Conservation (phyloP, 768 basidiomycete species). For the Fibroporia radiculosa region DNA sequence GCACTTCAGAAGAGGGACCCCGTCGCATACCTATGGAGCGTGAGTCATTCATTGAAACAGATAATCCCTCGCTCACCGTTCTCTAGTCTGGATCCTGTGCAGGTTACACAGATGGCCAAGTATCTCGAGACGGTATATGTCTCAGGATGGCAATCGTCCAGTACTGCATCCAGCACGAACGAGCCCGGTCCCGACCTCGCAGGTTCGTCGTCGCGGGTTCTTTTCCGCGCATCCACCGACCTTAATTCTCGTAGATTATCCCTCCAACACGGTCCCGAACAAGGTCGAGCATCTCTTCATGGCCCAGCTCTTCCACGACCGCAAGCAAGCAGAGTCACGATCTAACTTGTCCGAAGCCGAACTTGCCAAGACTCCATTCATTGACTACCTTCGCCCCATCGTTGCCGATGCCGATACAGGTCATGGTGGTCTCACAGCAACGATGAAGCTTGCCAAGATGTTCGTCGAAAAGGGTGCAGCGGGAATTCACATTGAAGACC, state of each 20-base stretch:
- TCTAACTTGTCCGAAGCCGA: constrained; percentile 62
- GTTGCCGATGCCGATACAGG: constrained; percentile 98
- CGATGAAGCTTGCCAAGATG: constrained; percentile 98
- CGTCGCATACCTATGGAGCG: constrained; percentile 98
- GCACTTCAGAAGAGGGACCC: constrained; percentile 70
- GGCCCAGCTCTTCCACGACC: constrained; percentile 98
- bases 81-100: constrained; percentile 90
- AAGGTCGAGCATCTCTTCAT: constrained; percentile 98
- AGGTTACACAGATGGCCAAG: constrained; percentile 98
- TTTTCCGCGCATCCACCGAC: background rate
- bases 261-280: constrained; percentile 97
- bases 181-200: constrained; percentile 99
- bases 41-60: constrained; percentile 42
- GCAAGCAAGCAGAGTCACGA: constrained; percentile 85
- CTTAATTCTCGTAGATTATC: constrained; percentile 62
- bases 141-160: constrained; percentile 93
- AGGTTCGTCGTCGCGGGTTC: constrained; percentile 38
- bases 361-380: constrained; percentile 55
- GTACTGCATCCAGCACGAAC: constrained; percentile 87
- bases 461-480: constrained; percentile 98
- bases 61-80: background rate
- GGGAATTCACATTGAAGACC: constrained; percentile 97
- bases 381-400: constrained; percentile 92
- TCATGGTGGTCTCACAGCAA: constrained; percentile 95
- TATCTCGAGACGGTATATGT: constrained; percentile 99